Base-by-base conservation (phyloP, 2,329 filamentous ascomycete genomes). In the Septoria petroselini region DNA sequence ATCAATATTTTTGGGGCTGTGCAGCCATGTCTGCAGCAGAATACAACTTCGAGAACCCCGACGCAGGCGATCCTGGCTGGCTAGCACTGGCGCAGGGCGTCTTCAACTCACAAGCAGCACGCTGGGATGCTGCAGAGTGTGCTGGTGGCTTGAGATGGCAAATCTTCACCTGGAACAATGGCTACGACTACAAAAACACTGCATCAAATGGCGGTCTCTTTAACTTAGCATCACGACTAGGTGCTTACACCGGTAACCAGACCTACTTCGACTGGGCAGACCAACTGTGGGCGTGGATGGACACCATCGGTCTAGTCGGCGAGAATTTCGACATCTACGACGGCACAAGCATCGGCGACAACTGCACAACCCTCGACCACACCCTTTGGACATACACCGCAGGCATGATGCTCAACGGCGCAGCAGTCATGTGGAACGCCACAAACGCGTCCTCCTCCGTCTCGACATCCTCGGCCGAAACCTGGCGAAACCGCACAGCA, bases 181-280 rank as follows among this genome's bases (percentile, higher is more conserved):
- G 76, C 7, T 79, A 72, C 57, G 65, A 72, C 41, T 74, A 77
- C 61, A 76, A 76, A 62, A 91, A 93, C 72, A 79, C 83, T 3
- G 39, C 57, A 1, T 53, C 74, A 6, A 78, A 78, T 50, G 76
- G 73, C 15, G 71, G 73, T 38, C 73, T 77, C 57, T 77, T 78
- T 63, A 71, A 77, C 50, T 62, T 79, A 11, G 72, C 72, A 7
- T 68, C 75, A 7, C 62, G 70, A 18, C 61, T 72, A 8, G 68
- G 60, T 4, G 62, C 65, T 17, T 72, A 72, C 55, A 72, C 70
- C 7, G 67, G 64, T 14, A 71, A 72, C 49, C 42, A 65, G 52
- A 84, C 79, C 0, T 88, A 87, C 57, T 52, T 74, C 71, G 78
- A 88, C 59, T 88, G 85, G 84, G 79, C 79, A 1, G 68, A 71